Evolutionary conservation across 257 asterid genomes (phyloP).

Genomic region (Salvia rosmarinus): DNA sequence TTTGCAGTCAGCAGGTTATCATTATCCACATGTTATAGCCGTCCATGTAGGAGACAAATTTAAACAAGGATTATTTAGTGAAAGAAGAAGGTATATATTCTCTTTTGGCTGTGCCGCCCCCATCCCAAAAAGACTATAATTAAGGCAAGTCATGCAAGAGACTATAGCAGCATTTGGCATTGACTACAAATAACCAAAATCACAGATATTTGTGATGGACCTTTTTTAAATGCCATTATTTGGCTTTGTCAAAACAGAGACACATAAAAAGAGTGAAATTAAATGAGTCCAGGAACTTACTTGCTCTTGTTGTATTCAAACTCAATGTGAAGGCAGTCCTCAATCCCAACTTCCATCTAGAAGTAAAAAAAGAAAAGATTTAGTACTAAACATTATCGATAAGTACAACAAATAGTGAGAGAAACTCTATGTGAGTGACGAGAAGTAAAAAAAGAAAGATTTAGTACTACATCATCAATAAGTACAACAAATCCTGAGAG

Average conservation of each 20-base stretch:
- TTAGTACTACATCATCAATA: too few species aligned
- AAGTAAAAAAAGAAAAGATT: slow-evolving; percentile 18
- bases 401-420: not conserved
- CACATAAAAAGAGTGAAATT: slow-evolving; percentile 11
- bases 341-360: slow-evolving; percentile 99
- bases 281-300: slow-evolving; percentile 44
- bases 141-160: not conserved
- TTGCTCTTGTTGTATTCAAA: slow-evolving; percentile 98
- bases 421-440: not conserved
- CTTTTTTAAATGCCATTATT: not conserved
- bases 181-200: not conserved
- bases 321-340: slow-evolving; percentile 98
- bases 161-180: not conserved
- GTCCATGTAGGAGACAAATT: slow-evolving; percentile 9
- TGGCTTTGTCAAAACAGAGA: not conserved
- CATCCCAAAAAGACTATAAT: not conserved
- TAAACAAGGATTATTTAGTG: slow-evolving; percentile 8
- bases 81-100: not conserved
- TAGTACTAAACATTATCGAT: too few species aligned
- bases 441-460: slow-evolving; percentile 26
- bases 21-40: slow-evolving; percentile 7
- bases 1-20: slow-evolving; percentile 36
- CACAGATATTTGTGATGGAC: not conserved
- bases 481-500: too few species aligned
- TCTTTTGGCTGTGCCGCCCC: slow-evolving; percentile 3